Percentiles rank a stretch among this genome's conserved stretches.
Evolutionary conservation across 768 basidiomycete genomes (phyloP).

Genomic region (Mycena alexandri): DNA sequence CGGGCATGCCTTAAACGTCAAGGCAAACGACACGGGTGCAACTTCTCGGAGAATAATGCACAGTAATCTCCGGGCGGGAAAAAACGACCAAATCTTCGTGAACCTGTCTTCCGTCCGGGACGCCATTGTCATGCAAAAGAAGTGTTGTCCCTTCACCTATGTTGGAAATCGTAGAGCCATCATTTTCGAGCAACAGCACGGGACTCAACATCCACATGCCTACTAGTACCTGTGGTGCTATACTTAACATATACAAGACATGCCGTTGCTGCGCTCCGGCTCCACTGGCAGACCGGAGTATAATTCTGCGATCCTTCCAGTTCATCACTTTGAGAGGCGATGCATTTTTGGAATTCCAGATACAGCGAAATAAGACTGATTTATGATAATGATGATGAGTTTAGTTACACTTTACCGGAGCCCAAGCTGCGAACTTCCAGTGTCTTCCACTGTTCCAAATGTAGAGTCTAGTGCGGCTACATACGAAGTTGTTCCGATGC

Average conservation of each 20-base stretch:
- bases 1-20: slow-evolving; percentile 15
- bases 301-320: too few species aligned
- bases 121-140: slow-evolving; percentile 10
- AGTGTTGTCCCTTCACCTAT: slow-evolving; percentile 7
- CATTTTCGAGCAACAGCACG: slow-evolving; percentile 5
- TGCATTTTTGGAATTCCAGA: slow-evolving; percentile 8
- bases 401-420: slow-evolving; percentile 4
- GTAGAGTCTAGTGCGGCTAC: slow-evolving; percentile 2
- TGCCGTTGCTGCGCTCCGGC: slow-evolving; percentile 10
- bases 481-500: slow-evolving; percentile 3
- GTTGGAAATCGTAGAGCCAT: too few species aligned
- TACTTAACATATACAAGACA: slow-evolving; percentile 14
- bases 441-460: background rate
- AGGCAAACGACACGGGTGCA: slow-evolving; percentile 9
- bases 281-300: slow-evolving; percentile 12
- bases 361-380: slow-evolving; percentile 4
- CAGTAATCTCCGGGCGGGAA: slow-evolving; percentile 6
- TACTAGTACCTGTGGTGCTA: slow-evolving; percentile 11
- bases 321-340: slow-evolving; percentile 4
- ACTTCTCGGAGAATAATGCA: slow-evolving; percentile 15
- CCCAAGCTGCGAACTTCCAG: background rate
- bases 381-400: slow-evolving; percentile 10
- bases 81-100: slow-evolving; percentile 10
- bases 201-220: slow-evolving; percentile 15
- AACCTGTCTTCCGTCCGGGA: slow-evolving; percentile 6